phyloP scores from a whole-genome alignment of 257 asterid genomes.

The Cinchona pubescens region DNA sequence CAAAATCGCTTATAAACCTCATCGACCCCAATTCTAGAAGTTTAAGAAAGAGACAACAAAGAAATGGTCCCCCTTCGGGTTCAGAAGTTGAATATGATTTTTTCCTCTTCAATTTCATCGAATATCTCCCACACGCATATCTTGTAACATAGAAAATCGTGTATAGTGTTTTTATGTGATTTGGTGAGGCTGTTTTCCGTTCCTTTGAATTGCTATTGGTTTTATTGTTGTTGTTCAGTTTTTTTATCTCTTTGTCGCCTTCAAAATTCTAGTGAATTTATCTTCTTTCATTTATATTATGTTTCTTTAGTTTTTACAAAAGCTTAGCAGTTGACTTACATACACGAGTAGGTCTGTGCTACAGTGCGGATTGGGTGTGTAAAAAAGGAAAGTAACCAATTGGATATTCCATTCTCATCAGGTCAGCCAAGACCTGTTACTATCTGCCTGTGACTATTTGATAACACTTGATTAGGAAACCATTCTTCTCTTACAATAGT shows the following conservation, averaged over 20 bases:
- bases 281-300: neutral
- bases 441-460: no score
- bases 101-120: slow-evolving; percentile 1
- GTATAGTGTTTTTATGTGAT: slow-evolving; percentile 54
- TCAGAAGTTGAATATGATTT: slow-evolving; percentile 56
- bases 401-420: neutral
- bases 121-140: slow-evolving; percentile 23
- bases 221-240: slow-evolving; percentile 24
- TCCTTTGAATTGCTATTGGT: slow-evolving; percentile 39
- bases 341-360: no score
- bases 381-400: neutral
- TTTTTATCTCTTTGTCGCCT: slow-evolving; percentile 37
- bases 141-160: slow-evolving; percentile 50
- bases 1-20: slow-evolving; percentile 88
- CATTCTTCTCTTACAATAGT: neutral
- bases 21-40: slow-evolving; percentile 80
- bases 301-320: neutral
- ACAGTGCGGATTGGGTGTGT: no score
- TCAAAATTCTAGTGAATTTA: slow-evolving; percentile 15
- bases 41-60: slow-evolving; percentile 78
- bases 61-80: slow-evolving; percentile 98
- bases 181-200: slow-evolving; percentile 27
- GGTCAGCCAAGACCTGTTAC: neutral
- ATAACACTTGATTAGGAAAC: neutral
- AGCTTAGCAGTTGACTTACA: neutral